Base-by-base conservation (phyloP, 371 early-diverging fungal genomes). In the Funneliformis caledonium region DNA sequence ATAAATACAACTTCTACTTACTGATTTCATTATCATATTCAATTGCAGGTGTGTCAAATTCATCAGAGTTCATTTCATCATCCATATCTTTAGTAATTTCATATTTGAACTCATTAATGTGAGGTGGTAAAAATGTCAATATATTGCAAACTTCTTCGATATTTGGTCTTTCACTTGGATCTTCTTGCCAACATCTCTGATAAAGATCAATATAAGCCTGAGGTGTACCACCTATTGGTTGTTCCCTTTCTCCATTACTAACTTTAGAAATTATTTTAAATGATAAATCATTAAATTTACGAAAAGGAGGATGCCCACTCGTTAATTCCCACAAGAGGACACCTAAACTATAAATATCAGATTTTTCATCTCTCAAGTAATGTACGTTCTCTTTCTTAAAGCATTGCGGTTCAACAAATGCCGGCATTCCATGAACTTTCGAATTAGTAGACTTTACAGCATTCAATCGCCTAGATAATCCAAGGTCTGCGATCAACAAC, bases 381-480 rank as follows among this genome's bases (percentile, higher is more conserved):
- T 78, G 26, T 26, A 26, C 26, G 26, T 26, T 26, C 26, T 61
- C 2, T 82, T 80, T 81, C 45, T 82, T 81, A 80, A 85, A 82
- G 4, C 83, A 82, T 73, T 84, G 82, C 0, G 86, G 86, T 22
- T 85, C 86, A 73, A 86, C 84, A 61, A 85, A 85, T 59, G 86
- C 56, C 0, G 19, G 19, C 56, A 56, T 56, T 19, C 56, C 56
- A 56, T 83, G 80, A 80, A 86, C 61, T 4, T 4, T 8, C 4
- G 45, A 69, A 45, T 37, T 45, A 16, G 45, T 33, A 16, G 14
- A 9, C 43, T 1, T 6, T 0, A 45, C 70, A 19, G 7, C 1
- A 12, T n/a, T 43, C 76, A 56, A 19, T 47, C 16, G 22, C 31
- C 12, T 52, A 4, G 72, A 52, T 52, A 72, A 72, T 50, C 52